These are phyloP conservation scores for Daedalea quercina DNA, from an alignment of 768 basidiomycete genomes.

Conservation along the genomic window DNA sequence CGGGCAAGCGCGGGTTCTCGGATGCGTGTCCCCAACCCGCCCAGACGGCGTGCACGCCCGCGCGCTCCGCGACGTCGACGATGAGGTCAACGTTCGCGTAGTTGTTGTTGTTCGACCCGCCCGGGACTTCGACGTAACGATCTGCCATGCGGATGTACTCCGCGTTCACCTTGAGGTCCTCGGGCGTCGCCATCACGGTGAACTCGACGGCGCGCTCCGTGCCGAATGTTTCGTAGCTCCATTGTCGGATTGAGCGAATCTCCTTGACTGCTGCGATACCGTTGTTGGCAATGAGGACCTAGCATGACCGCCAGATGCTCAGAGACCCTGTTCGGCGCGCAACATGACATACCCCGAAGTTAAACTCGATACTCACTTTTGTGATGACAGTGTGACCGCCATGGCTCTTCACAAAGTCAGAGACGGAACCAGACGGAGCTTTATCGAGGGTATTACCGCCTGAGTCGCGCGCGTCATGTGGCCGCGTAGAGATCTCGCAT, in stretches of 20 bases:
- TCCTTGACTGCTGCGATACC: conserved; percentile 99
- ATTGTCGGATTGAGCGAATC: conserved; percentile 97
- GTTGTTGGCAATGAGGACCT: conserved; percentile 99
- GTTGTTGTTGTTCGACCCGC: conserved; percentile 98
- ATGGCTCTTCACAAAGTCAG: conserved; percentile 85
- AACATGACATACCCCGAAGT: no score
- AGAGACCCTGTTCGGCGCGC: no score
- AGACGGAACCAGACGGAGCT: conserved; percentile 70
- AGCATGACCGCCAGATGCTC: neutral
- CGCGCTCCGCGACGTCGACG: conserved; percentile 94
- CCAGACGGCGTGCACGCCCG: conserved; percentile 99
- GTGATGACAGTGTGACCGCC: conserved; percentile 99
- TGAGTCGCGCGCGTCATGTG: conserved; percentile 26
- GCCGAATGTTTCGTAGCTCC: conserved; percentile 99
- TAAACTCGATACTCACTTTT: conserved; percentile 49
- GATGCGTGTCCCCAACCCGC: conserved; percentile 99
- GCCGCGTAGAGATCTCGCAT: conserved; percentile 12
- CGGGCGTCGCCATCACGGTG: conserved; percentile 99
- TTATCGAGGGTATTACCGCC: conserved; percentile 91
- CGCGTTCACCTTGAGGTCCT: conserved; percentile 97
- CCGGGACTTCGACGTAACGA: conserved; percentile 97
- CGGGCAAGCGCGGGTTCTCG: conserved; percentile 95
- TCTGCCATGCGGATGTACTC: conserved; percentile 99
- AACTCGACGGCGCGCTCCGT: conserved; percentile 95
- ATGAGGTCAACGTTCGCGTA: conserved; percentile 99